Conservation (phyloP, 225 moss, liverwort and hornwort genomes). For the Lunularia cruciata region DNA sequence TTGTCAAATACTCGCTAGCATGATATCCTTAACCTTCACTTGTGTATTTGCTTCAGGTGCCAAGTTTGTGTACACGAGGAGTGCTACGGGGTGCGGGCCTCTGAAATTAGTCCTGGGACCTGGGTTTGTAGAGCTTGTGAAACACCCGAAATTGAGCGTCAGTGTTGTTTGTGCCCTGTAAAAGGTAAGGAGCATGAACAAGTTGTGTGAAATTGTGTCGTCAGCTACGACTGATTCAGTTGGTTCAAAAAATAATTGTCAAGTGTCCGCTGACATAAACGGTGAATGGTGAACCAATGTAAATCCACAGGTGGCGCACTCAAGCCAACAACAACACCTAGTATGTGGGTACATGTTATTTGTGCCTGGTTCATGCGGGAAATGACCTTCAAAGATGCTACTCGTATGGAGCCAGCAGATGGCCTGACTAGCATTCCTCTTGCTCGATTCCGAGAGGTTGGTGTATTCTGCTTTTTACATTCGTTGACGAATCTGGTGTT, state of each 20-base stretch:
- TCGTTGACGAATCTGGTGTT: no score
- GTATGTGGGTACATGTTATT: slow-evolving; percentile 95
- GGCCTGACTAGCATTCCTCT: slow-evolving; percentile 83
- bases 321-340: slow-evolving; percentile 75
- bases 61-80: slow-evolving; percentile 99
- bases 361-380: slow-evolving; percentile 99
- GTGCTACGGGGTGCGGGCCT: slow-evolving; percentile 90
- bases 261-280: neutral
- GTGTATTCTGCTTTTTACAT: neutral
- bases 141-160: slow-evolving; percentile 85
- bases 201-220: neutral
- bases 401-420: slow-evolving; percentile 97
- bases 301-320: slow-evolving; percentile 75
- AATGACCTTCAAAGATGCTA: slow-evolving; percentile 73
- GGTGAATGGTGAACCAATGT: neutral
- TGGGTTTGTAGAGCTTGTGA: slow-evolving; percentile 99
- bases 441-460: slow-evolving; percentile 82
- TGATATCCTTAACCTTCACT: no score
- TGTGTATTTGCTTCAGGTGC: slow-evolving; percentile 52
- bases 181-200: slow-evolving; percentile 53
- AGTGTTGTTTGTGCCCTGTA: slow-evolving; percentile 96
- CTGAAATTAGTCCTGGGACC: slow-evolving; percentile 70
- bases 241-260: neutral
- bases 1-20: no score
- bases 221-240: neutral